Evolutionary conservation across 164 flowering plant genomes (phyloP).

Genomic region (Pachysandra terminalis): DNA sequence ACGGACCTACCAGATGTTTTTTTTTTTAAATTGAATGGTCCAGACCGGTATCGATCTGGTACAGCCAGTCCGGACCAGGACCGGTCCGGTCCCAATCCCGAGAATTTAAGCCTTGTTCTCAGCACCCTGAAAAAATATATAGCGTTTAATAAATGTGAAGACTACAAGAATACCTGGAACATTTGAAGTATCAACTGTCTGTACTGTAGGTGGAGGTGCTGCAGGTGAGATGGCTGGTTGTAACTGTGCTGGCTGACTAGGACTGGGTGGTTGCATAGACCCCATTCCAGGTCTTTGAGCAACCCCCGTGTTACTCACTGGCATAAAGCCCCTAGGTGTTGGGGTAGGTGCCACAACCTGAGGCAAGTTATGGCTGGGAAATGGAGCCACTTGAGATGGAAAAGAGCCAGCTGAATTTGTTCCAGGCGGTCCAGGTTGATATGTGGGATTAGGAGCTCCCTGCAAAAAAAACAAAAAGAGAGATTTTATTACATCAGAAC

Average conservation of each 20-base stretch:
- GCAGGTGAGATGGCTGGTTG: conserved; percentile 52
- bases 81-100: too few relatives aligned
- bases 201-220: conserved; percentile 90
- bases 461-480: neutral
- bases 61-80: too few relatives aligned
- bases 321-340: conserved; percentile 55
- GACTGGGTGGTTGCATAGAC: conserved; percentile 65
- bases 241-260: conserved; percentile 41
- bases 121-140: too few relatives aligned
- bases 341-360: conserved; percentile 54
- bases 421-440: conserved; percentile 42
- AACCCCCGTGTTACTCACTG: conserved; percentile 48
- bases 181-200: conserved; percentile 88
- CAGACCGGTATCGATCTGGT: too few relatives aligned
- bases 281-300: conserved; percentile 51
- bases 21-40: too few relatives aligned
- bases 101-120: too few relatives aligned
- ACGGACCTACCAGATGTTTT: too few relatives aligned
- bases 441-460: conserved; percentile 30
- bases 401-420: conserved; percentile 41
- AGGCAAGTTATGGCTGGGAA: conserved; percentile 48
- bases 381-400: conserved; percentile 37
- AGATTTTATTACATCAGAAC: too few relatives aligned
- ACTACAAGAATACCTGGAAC: conserved; percentile 63
- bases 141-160: neutral